Evolutionary conservation across 1,139 yeast species (phyloP), one percentile per base, ranked within the genome.

Genomic region (Geotrichum candidum): DNA sequence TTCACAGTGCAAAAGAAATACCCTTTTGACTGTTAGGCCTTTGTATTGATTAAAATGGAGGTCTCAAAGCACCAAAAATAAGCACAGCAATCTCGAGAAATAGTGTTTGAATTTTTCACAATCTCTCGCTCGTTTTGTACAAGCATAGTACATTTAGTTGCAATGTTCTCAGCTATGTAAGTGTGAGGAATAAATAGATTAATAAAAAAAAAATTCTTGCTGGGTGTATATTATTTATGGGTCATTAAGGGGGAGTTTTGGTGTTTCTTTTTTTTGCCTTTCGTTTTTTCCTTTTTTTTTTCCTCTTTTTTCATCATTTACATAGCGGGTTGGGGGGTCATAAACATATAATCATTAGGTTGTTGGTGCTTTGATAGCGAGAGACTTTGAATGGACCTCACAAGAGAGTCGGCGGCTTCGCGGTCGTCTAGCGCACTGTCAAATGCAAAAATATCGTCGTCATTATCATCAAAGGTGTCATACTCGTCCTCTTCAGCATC

Each of bases 391-490:
- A 41, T 41, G 6, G 46, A 41, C 46, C n/a, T 41, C 46, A 41
- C 46, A 41, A 41, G 46, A 15, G 46, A 41, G 46, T 41, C 58
- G 48, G 35, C 54, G 46, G 38, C 51, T 51, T 51, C 53, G 22
- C 53, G 53, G 33, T 51, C 38, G 54, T 51, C 33, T 51, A 51
- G 29, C 38, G 25, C 50, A 45, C 53, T 41, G 58, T 48, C 51
- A 45, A 55, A 52, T 27, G 22, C 53, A 51, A 50, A 38, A 51
- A 61, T 64, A 18, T 62, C 64, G 45, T 64, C 68, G 15, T 55
- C 65, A 29, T 64, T 63, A n/a, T 65, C 67, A 15, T 33, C 60
- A 9, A 60, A 57, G 31, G 65, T 59, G 35, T 50, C 58, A 38
- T 56, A 60, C 38, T 58, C 62, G 11, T 54, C 57, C 10, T 60